Evolutionary conservation across 257 asterid species (phyloP).

Genomic region (Lithospermum erythrorhizon): DNA sequence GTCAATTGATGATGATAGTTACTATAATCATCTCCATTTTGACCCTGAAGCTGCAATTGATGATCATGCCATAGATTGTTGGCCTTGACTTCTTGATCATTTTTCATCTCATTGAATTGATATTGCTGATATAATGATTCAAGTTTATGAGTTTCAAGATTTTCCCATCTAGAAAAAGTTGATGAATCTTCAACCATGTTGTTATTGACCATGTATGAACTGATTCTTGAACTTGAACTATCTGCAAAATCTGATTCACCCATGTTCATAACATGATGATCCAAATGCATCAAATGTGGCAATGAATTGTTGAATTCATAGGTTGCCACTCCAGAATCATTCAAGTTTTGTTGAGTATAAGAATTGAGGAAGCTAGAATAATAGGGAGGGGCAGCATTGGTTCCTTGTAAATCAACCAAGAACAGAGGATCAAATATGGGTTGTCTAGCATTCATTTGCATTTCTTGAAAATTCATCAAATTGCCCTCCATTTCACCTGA

Average conservation of each 20-base stretch:
- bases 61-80: constrained; percentile 11
- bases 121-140: constrained; percentile 34
- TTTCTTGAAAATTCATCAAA: constrained; percentile 13
- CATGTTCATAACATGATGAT: constrained; percentile 16
- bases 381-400: constrained; percentile 17
- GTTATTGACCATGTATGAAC: constrained; percentile 20
- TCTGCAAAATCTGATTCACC: constrained; percentile 20
- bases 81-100: constrained; percentile 15
- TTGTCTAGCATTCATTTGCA: constrained; percentile 14
- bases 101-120: neutral
- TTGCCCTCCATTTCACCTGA: constrained; percentile 16
- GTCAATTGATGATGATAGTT: constrained; percentile 25
- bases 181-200: constrained; percentile 17
- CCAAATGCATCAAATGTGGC: constrained; percentile 36
- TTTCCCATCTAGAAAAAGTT: constrained; percentile 32
- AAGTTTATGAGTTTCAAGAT: constrained; percentile 21
- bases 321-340: constrained; percentile 9
- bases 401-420: constrained; percentile 46
- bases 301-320: constrained; percentile 25
- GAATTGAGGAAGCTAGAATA: constrained; percentile 12
- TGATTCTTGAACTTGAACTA: constrained; percentile 31
- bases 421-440: constrained; percentile 51
- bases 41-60: constrained; percentile 16
- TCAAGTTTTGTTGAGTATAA: constrained; percentile 13
- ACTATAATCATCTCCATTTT: constrained; percentile 32